Evolutionary conservation across 257 asterid genomes (phyloP), one percentile per base, ranked within the genome.

Genomic region (Gentiana dahurica): DNA sequence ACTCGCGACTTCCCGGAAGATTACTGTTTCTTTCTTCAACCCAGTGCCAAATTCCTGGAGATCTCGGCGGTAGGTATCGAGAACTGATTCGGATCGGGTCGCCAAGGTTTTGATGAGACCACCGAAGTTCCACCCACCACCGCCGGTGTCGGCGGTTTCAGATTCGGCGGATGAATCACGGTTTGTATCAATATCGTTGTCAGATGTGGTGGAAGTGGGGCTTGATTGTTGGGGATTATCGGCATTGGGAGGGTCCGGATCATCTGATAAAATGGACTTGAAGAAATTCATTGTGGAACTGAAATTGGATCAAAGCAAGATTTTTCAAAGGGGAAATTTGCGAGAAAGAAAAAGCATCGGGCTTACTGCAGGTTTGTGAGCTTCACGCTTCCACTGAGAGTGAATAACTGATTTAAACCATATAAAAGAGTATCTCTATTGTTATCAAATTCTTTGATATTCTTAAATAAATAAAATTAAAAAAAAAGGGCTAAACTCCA

Each of bases 11-110:
- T 86, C 97, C 8, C 94, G 86, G 75, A 90, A 58, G 12, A 81
- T 57, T n/a, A 72, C 87, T 36, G 86, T 79, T 75, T 90, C 98
- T 62, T 82, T 84, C 62, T 61, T 79, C 24, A 90, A 74, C 8
- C 96, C 96, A 62, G 79, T 72, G 53, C 91, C 77, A 61, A 90
- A 90, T 72, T 87, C 98, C 73, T 70, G 64, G 8, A 90, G 84
- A 75, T 90, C 98, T 37, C 69, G 75, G 9, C 85, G 85, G 76
- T 87, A 90, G 0, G 80, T 72, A 64, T 86, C 91, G 75, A 90
- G 76, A 55, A 90, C 82, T 2, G 96, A 80, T 65, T 90, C 98
- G 45, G 95, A 89, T 64, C 76, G 83, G 53, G 68, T 60, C 1
- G 98, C 71, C 1, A 90, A 8, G 1, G 77, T 74, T 68, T 75